Base-by-base conservation (phyloP, 2,329 filamentous ascomycete species). In the Xylariaceae sp. region DNA sequence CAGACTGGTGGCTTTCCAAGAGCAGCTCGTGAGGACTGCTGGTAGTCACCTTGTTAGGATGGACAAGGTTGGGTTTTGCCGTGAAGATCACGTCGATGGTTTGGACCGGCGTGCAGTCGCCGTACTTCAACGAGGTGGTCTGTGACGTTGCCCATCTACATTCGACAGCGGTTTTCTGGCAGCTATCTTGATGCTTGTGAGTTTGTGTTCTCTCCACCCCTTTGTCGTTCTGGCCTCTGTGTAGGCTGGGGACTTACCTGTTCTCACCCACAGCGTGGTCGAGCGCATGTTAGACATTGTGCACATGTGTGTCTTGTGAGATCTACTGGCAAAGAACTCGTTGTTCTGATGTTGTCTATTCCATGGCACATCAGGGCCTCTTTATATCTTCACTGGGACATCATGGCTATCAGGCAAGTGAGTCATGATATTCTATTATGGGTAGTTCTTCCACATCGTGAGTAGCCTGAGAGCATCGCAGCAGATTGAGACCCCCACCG, bases 21-120 rank as follows among this genome's bases (percentile, higher is more conserved):
- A 42, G 37, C 8, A 9, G 9, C 37, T 13, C 37, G 11, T 42
- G 37, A 13, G 37, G 3, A 13, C 37, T 13, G 37, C 11, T 42
- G 45, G 18, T 13, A 30, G 42, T 11, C 10, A 35, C n/a, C 5
- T n/a, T 13, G 3, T 10, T 15, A 6, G 42, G 55, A n/a, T 7
- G 48, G 53, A 45, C 2, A 10, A 44, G 34, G 10, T 53, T n/a
- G n/a, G n/a, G 44, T 7, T 50, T 62, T 23, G 49, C 56, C 13
- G 60, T 60, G 18, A 68, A 58, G 17, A 56, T 42, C 10, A 67
- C n/a, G 42, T 69, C 66, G 52, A 69, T 51, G 15, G 59, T 49
- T 23, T 68, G 66, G 15, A 61, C 37, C 15, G 62, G 51, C 4
- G 64, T 67, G 4, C 49, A 51, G 35, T 35, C 53, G 13, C 42